Evolutionary conservation across 2,329 filamentous ascomycete genomes (phyloP), one percentile per base, ranked within the genome.

Genomic region (Aplosporella prunicola): DNA sequence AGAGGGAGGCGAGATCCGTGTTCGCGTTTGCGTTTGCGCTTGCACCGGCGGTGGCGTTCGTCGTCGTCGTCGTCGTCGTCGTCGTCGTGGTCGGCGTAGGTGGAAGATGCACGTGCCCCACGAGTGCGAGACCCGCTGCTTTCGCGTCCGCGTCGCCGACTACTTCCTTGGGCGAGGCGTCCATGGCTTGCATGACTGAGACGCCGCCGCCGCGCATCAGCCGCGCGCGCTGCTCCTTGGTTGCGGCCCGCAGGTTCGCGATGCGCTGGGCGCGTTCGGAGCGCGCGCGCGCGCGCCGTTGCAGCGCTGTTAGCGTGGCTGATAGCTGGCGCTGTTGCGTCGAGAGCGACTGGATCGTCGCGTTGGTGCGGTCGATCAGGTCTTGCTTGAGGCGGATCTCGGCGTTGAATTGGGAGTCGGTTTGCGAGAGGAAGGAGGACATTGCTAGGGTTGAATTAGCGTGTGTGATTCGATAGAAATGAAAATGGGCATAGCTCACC

Each of bases 311-410:
- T 3, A 93, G 65, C 15, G 71, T 74, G 39, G 80, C 78, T 38
- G 84, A 78, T 38, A 88, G 81, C 38, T 87, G 81, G 46, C 81
- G 79, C 20, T 94, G 74, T 43, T 83, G 76, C 14, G 80, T 73
- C 2, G 87, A 91, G 2, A 85, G 80, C 40, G 84, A 80, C 32
- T 86, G 81, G 35, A 98, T 79, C 17, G 81, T 79, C 27, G 75
- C 68, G 58, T 95, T 89, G 23, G 93, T 77, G 11, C 78, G 71
- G 53, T 95, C 87, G 37, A 96, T 80, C 20, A 79, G 74, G 33
- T 80, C 72, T 62, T 95, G 88, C 56, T 94, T 94, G 29, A 80
- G 71, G 49, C 80, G 82, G 45, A 94, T 76, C 56, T 89, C 84
- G 32, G 77, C 69, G 39, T 84, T 80, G 55, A 95, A 89, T 29